Evolutionary conservation across 768 basidiomycete species (phyloP).

Genomic region (Suillus tomentosus): DNA sequence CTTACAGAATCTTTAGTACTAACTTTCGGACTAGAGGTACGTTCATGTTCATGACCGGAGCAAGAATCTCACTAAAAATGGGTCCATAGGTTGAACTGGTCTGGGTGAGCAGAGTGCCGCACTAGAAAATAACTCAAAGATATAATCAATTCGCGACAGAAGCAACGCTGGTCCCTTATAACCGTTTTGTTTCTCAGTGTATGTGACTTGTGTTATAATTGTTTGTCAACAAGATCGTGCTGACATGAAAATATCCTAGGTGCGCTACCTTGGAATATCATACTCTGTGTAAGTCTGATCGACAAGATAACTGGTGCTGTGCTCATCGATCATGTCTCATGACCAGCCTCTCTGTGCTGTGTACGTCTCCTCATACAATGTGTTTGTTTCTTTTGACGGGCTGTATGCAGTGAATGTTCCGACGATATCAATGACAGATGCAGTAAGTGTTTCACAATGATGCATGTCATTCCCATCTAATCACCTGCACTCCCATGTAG

Average conservation of each 20-base stretch:
- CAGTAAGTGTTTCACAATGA: too few species aligned
- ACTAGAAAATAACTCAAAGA: background rate
- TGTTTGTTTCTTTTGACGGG: background rate
- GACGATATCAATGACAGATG: too few species aligned
- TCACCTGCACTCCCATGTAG: background rate
- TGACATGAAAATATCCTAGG: background rate
- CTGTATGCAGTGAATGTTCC: too few species aligned
- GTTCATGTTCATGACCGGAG: background rate
- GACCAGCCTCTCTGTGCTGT: background rate
- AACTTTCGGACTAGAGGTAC: background rate
- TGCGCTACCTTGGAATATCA: background rate
- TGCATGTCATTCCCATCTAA: background rate
- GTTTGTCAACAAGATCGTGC: background rate
- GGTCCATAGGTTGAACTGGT: background rate
- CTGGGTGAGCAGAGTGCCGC: background rate
- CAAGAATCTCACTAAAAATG: background rate
- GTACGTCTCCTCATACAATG: background rate
- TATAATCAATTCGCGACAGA: background rate
- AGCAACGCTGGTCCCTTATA: background rate
- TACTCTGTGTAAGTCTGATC: background rate
- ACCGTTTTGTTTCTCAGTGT: background rate
- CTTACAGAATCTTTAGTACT: background rate
- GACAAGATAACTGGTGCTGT: background rate
- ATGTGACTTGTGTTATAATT: background rate
- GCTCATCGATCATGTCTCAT: background rate